These are phyloP conservation scores for Penicillium glabrum DNA, from an alignment of 2,329 filamentous ascomycete species.

Conservation along the genomic window DNA sequence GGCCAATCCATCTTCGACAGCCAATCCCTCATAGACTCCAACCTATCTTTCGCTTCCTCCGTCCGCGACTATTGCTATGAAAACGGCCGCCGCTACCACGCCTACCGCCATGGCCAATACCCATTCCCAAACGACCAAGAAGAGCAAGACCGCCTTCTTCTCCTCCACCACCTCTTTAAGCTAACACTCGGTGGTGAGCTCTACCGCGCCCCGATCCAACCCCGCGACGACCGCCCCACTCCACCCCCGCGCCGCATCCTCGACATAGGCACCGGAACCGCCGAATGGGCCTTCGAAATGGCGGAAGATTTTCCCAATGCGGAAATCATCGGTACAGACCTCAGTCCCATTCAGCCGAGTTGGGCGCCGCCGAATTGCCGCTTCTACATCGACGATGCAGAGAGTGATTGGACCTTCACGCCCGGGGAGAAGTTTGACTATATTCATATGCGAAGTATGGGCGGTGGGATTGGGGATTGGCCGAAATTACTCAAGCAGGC, in stretches of 20 bases:
- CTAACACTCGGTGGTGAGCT: constrained; percentile 37
- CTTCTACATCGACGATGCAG: constrained; percentile 50
- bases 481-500: constrained; percentile 29
- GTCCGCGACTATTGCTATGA: constrained; percentile 40
- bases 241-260: constrained; percentile 25
- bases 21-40: constrained; percentile 41
- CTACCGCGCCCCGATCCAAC: constrained; percentile 38
- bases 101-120: constrained; percentile 44
- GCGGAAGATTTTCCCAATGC: constrained; percentile 38
- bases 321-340: constrained; percentile 38
- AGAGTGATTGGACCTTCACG: constrained; percentile 42
- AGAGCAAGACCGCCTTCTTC: constrained; percentile 44
- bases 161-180: constrained; percentile 42
- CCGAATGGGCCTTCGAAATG: constrained; percentile 44
- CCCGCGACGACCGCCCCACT: constrained; percentile 2
- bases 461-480: constrained; percentile 40
- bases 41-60: constrained; percentile 40
- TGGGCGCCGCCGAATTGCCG: constrained; percentile 51
- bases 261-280: constrained; percentile 36
- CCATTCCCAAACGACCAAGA: constrained; percentile 46
- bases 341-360: constrained; percentile 36
- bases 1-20: constrained; percentile 31
- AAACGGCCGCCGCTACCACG: constrained; percentile 46
- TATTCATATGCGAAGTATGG: constrained; percentile 39
- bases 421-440: constrained; percentile 41